phyloP scores from a whole-genome alignment of 2,329 filamentous ascomycete species.

The Talaromyces sp. region DNA sequence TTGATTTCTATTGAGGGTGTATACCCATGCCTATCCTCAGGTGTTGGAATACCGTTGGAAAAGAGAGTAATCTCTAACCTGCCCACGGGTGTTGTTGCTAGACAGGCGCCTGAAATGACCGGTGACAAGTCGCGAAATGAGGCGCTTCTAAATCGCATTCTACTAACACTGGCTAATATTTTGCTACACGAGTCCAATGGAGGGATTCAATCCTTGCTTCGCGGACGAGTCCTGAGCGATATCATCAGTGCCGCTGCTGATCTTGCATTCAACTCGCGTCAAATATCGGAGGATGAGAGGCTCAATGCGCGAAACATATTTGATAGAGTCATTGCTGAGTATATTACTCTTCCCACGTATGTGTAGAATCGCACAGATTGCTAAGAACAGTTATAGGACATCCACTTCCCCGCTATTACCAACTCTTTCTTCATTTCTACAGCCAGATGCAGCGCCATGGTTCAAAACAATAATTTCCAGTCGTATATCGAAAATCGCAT shows the following conservation, averaged over 20 bases:
- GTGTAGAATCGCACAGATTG: slow-evolving; percentile 16
- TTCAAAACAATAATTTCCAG: slow-evolving; percentile 35
- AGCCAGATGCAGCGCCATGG: slow-evolving; percentile 33
- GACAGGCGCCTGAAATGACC: slow-evolving; percentile 21
- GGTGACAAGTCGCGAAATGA: slow-evolving; percentile 25
- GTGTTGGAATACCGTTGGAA: slow-evolving; percentile 42
- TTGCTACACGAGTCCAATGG: slow-evolving; percentile 26
- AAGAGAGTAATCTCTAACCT: slow-evolving; percentile 41
- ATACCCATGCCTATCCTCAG: slow-evolving; percentile 39
- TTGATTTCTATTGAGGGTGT: slow-evolving; percentile 42
- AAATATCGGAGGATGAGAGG: slow-evolving; percentile 17
- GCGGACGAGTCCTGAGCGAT: slow-evolving; percentile 37
- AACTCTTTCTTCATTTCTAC: slow-evolving; percentile 35
- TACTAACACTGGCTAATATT: slow-evolving; percentile 27
- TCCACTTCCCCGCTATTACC: slow-evolving; percentile 32
- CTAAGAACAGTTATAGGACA: slow-evolving; percentile 24
- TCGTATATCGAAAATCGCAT: slow-evolving; percentile 35
- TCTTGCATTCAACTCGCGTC: slow-evolving; percentile 34
- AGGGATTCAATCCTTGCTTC: slow-evolving; percentile 37
- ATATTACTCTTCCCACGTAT: slow-evolving; percentile 13
- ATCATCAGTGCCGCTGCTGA: slow-evolving; percentile 37
- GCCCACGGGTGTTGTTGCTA: slow-evolving; percentile 39
- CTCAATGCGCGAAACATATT: slow-evolving; percentile 22
- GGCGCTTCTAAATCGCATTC: slow-evolving; percentile 27
- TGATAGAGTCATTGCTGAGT: slow-evolving; percentile 32